A percentile compares a stretch with the other conserved stretches of the same genome.
Conservation (phyloP, 2,329 filamentous ascomycete genomes). For the Colletotrichum sidae region DNA sequence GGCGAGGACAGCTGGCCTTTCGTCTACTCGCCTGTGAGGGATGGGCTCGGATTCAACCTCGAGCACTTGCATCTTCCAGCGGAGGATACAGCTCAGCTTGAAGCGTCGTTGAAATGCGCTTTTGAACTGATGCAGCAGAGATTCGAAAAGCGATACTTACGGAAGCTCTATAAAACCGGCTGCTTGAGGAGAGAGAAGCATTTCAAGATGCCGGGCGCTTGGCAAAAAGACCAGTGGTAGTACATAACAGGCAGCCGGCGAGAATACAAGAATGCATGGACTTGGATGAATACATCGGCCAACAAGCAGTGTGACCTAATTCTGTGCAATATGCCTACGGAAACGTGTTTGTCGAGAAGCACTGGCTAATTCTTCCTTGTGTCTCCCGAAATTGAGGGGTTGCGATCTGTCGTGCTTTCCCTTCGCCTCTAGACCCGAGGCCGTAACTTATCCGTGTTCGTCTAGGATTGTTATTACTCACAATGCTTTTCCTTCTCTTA, state of each 20-base stretch:
- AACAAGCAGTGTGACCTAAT: too few relatives aligned
- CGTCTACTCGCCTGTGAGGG: background rate
- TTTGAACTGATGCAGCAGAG: background rate
- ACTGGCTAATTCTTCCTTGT: too few relatives aligned
- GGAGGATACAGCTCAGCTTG: background rate
- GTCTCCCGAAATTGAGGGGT: too few relatives aligned
- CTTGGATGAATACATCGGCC: too few relatives aligned
- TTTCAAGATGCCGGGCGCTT: background rate
- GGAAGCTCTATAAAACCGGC: constrained; percentile 1
- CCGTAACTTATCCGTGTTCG: too few relatives aligned
- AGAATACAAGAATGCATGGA: background rate
- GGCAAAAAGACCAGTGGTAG: background rate
- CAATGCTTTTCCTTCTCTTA: too few relatives aligned
- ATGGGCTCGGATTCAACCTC: background rate
- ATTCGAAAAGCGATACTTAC: background rate
- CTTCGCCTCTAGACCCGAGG: too few relatives aligned
- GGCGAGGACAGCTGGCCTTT: background rate
- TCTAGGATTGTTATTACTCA: too few relatives aligned
- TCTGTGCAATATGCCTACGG: too few relatives aligned
- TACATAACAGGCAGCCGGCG: background rate
- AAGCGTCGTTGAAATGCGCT: background rate
- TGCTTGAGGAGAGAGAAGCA: background rate
- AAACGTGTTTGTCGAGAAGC: too few relatives aligned
- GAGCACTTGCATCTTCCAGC: background rate
- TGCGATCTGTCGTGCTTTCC: too few relatives aligned